Evolutionary conservation across 1,139 yeast genomes (phyloP).

Genomic region (Blastobotrys serpentis): DNA sequence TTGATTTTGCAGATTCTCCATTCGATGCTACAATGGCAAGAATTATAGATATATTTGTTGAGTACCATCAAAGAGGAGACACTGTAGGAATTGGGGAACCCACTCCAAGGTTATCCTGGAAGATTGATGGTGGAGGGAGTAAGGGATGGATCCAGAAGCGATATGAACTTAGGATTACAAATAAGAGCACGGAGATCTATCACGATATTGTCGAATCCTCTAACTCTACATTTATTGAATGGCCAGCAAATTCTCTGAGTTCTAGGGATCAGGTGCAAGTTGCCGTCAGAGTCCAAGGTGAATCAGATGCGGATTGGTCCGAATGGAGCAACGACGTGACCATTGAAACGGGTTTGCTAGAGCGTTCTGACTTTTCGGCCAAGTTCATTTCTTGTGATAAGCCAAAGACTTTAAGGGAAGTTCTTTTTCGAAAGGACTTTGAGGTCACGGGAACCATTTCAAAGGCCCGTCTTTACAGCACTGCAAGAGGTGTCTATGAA

Average conservation of each 20-base stretch:
- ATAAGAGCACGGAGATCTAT: background rate
- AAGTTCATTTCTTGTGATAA: slow-evolving; percentile 15
- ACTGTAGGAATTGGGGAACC: slow-evolving; percentile 17
- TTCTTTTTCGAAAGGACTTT: slow-evolving; percentile 14
- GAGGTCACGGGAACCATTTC: background rate
- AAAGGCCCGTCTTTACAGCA: slow-evolving; percentile 23
- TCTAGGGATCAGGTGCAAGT: slow-evolving; percentile 17
- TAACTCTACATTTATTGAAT: slow-evolving; percentile 18
- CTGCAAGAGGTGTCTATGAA: slow-evolving; percentile 29
- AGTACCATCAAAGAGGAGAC: slow-evolving; percentile 16
- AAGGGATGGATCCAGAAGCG: slow-evolving; percentile 16
- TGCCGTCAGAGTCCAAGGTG: slow-evolving; percentile 17
- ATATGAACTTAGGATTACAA: slow-evolving; percentile 13
- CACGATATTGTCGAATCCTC: slow-evolving; percentile 12
- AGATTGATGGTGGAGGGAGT: slow-evolving; percentile 9
- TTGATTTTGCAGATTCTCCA: too few relatives aligned
- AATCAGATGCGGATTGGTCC: slow-evolving; percentile 13
- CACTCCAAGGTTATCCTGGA: slow-evolving; percentile 19
- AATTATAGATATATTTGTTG: slow-evolving; percentile 14
- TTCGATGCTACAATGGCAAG: too few relatives aligned
- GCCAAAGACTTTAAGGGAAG: slow-evolving; percentile 12
- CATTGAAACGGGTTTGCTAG: slow-evolving; percentile 15
- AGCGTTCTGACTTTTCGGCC: slow-evolving; percentile 13
- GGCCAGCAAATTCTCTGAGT: slow-evolving; percentile 16
- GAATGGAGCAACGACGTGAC: slow-evolving; percentile 14